Conservation (phyloP, 2,329 filamentous ascomycete species). For the Truncatella angustata region DNA sequence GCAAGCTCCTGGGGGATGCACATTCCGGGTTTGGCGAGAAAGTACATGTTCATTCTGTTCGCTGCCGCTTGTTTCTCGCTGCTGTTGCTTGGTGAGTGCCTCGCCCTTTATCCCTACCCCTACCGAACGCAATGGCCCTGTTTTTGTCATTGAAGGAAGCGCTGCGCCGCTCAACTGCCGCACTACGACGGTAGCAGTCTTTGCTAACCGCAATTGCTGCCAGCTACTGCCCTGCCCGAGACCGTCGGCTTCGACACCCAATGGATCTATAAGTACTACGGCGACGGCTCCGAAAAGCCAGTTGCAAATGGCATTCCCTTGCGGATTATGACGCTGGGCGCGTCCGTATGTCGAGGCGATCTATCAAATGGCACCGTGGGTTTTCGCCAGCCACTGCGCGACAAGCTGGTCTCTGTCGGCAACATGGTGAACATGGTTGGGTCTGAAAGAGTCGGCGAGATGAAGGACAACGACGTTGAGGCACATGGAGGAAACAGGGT, state of each 20-base stretch:
- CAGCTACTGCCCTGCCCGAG: constrained; percentile 1
- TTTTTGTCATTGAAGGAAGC: too few relatives aligned
- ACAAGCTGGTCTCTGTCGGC: constrained; percentile 22
- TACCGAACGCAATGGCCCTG: too few relatives aligned
- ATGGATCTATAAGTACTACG: neutral
- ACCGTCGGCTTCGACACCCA: neutral
- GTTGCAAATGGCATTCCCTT: constrained; percentile 17
- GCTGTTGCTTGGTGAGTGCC: constrained; percentile 6
- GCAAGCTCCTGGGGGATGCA: neutral
- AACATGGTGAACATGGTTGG: constrained; percentile 27
- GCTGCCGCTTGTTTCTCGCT: constrained; percentile 1
- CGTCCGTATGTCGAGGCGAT: constrained; percentile 22
- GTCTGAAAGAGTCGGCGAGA: constrained; percentile 21
- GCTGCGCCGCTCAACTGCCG: neutral
- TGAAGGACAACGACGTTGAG: constrained; percentile 27
- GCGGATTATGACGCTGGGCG: constrained; percentile 25
- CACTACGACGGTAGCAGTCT: neutral
- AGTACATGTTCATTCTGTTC: neutral
- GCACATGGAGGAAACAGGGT: constrained; percentile 23
- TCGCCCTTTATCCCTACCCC: neutral
- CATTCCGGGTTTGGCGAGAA: neutral
- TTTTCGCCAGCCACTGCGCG: constrained; percentile 24
- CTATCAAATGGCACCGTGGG: constrained; percentile 20
- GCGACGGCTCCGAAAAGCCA: neutral
- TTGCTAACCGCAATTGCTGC: constrained; percentile 1